A percentile compares a stretch with the other conserved stretches of the same genome.
Evolutionary conservation across 805 yeast genomes (phyloP).

Genomic region (Hanseniaspora guilliermondii): DNA sequence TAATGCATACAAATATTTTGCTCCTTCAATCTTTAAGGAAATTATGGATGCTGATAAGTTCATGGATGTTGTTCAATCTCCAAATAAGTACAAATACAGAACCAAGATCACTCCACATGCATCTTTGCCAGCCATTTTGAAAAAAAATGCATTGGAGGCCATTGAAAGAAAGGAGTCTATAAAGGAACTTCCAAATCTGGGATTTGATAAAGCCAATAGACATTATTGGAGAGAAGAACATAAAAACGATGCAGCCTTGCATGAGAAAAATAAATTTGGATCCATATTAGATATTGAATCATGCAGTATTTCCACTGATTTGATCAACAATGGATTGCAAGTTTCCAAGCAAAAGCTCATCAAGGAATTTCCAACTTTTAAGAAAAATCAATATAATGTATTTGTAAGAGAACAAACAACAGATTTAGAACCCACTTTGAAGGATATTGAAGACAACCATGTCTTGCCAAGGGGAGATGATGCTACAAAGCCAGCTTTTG

Average conservation of each 20-base stretch:
- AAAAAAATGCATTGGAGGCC: constrained; percentile 22
- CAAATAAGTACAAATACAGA: constrained; percentile 62
- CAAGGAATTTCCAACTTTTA: constrained; percentile 33
- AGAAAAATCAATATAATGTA: constrained; percentile 75
- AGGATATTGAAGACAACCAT: constrained; percentile 25
- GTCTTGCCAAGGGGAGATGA: constrained; percentile 28
- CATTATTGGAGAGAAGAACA: constrained; percentile 47
- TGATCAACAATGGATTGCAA: constrained; percentile 59
- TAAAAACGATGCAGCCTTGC: constrained; percentile 20
- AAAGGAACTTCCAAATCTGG: constrained; percentile 49
- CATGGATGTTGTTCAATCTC: constrained; percentile 59
- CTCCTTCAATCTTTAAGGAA: constrained; percentile 36
- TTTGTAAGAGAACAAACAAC: constrained; percentile 68
- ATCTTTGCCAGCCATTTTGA: constrained; percentile 42
- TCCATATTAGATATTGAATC: constrained; percentile 83
- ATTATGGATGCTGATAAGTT: constrained; percentile 44
- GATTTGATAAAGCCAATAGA: constrained; percentile 79
- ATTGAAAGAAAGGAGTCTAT: constrained; percentile 7
- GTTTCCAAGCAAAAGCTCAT: constrained; percentile 53
- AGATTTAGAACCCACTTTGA: constrained; percentile 23
- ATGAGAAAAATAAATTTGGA: constrained; percentile 22
- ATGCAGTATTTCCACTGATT: constrained; percentile 75
- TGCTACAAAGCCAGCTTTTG: constrained; percentile 29
- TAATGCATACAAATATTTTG: constrained; percentile 72
- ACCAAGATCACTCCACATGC: constrained; percentile 95